Conservation (phyloP, 2,329 filamentous ascomycete genomes). For the Chalaropsis thielavioides region DNA sequence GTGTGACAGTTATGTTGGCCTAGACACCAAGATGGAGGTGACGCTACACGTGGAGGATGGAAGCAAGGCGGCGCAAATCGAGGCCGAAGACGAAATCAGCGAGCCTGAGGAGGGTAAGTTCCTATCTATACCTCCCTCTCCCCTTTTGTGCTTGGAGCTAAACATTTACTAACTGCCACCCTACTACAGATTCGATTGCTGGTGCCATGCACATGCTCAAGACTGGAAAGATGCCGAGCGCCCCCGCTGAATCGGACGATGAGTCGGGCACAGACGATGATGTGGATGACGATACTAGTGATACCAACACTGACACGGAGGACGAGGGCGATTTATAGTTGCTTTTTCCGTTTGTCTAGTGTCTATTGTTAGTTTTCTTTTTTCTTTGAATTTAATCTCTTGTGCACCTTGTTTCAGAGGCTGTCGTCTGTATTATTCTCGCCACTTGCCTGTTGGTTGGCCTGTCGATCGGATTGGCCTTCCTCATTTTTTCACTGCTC, state of each 20-base stretch:
- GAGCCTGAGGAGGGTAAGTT: constrained; percentile 90
- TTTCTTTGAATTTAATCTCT: constrained; percentile 11
- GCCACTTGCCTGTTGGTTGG: neutral
- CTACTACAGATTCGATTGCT: constrained; percentile 61
- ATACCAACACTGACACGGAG: constrained; percentile 55
- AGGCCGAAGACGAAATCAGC: constrained; percentile 85
- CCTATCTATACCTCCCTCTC: neutral
- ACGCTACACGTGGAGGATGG: constrained; percentile 80
- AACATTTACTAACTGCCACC: constrained; percentile 20
- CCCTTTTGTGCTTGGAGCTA: neutral
- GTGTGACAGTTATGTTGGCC: constrained; percentile 88
- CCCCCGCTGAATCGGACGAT: constrained; percentile 49
- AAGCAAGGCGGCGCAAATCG: constrained; percentile 65
- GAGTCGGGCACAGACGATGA: constrained; percentile 69
- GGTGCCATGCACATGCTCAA: constrained; percentile 84
- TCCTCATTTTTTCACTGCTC: neutral
- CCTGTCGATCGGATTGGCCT: neutral
- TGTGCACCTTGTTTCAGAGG: constrained; percentile 8
- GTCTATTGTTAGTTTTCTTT: constrained; percentile 16
- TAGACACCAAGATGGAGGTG: constrained; percentile 84
- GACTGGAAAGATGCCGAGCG: constrained; percentile 41
- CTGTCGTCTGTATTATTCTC: neutral
- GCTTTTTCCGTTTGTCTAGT: constrained; percentile 17
- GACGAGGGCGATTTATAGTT: constrained; percentile 29
- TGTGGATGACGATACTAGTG: constrained; percentile 50